Base-by-base conservation (phyloP, 331 rosid genomes). In the Rosa hybrid region DNA sequence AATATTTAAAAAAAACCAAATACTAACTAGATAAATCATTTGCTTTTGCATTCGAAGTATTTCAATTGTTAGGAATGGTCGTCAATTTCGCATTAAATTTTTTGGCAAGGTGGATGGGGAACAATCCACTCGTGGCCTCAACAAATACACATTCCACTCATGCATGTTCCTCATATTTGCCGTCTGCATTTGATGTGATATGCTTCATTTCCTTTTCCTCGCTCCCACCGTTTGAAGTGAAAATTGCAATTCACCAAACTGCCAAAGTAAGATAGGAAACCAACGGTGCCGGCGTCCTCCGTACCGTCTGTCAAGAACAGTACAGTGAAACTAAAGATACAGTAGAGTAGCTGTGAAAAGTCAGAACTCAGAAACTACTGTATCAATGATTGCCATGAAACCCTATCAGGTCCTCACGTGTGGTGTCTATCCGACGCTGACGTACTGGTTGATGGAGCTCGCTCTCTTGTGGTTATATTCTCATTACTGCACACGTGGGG, bases 121-220 rank as follows among this genome's bases (percentile, higher is more conserved):
- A 75, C 88, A 85, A 82, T 72, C 73, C 88, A 78, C 78, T 85
- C 83, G 86, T 85, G 88, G 64, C 70, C 83, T 49, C 67, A 75
- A 78, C 65, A 75, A 39, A 30, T 18, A 65, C 83, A 78, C 79
- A 77, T 79, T 42, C 39, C 7, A 0, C 8, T 69, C 48, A 30
- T 64, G 83, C 39, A 34, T 3, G 39, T 34, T 14, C 30, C 59
- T 74, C 80, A 20, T 12, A 74, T 73, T 78, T 50, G 59, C 67
- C 45, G n/a, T 48, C 57, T 67, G 41, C 49, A 54, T 41, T 78
- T 48, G 56, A 73, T 74, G 41, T 64, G 13, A 21, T 68, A 68
- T 34, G 45, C 21, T 65, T 30, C 71, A 0, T 30, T 34, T 64
- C 70, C n/a, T 2, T 16, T 13, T 30, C 42, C 70, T 64, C 21